Percentiles rank a stretch among this genome's conserved stretches.
phyloP scores from a whole-genome alignment of 352 stramenopile species.

The Pythium aristosporum region DNA sequence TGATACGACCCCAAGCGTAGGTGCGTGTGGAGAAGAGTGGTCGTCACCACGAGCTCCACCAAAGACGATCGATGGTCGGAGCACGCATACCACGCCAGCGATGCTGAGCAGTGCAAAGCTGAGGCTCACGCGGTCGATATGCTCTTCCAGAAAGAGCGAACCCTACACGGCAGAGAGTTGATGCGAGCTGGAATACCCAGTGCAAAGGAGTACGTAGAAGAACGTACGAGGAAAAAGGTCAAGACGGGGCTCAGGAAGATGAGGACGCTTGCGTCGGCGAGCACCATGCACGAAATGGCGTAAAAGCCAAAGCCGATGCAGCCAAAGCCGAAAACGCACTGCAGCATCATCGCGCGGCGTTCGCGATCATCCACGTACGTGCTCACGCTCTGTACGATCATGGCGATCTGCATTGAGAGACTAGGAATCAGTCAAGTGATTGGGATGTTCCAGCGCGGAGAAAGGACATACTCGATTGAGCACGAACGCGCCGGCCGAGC shows the following conservation, averaged over 20 bases:
- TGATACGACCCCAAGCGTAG: constrained; percentile 33
- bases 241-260: constrained; percentile 65
- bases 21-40: constrained; percentile 14
- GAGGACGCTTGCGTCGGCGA: constrained; percentile 64
- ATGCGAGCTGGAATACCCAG: not conserved
- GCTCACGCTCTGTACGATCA: constrained; percentile 29
- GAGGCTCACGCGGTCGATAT: constrained; percentile 36
- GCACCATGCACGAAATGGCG: constrained; percentile 70
- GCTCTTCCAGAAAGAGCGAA: constrained; percentile 27
- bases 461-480: constrained; percentile 39
- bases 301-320: constrained; percentile 68
- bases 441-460: not conserved
- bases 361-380: constrained; percentile 26
- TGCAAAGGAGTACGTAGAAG: not conserved
- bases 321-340: constrained; percentile 49
- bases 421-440: not conserved
- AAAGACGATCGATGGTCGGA: constrained; percentile 43
- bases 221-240: constrained; percentile 61
- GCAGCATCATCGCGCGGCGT: constrained; percentile 35
- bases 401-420: constrained; percentile 20
- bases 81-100: constrained; percentile 40
- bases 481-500: constrained; percentile 41
- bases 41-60: constrained; percentile 23
- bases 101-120: constrained; percentile 33
- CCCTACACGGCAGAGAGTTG: constrained; percentile 12